Evolutionary conservation across 306 rosid species (phyloP), one percentile per base, ranked within the genome.

Genomic region (Vigna angularis): DNA sequence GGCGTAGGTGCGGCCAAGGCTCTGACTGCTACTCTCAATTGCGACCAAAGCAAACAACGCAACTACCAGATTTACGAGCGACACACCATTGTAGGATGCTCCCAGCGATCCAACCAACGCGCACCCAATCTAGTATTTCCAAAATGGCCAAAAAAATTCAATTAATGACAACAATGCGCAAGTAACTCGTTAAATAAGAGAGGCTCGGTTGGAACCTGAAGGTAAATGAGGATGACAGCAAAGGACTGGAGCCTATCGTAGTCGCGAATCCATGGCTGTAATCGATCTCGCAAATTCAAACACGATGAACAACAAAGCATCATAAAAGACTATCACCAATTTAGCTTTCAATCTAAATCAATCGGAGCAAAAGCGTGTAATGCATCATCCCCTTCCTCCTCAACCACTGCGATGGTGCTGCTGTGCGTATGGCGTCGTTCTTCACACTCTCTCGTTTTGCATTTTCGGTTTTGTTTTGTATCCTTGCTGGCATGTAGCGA

Each of bases 11-110:
- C 98, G 97, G 71, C 97, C 98, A 3, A 94, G 97, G 64, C 89
- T 89, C 87, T 94, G 98, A 65, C 97, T 94, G 79, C 97, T 94
- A 81, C 98, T 94, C 85, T 94, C 97, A 24, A 92, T 92, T 68
- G 98, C 98, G 26, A 94, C 97, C 75, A 94, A 87, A 61, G 98
- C 98, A 75, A 94, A 94, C 81, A 94, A 87, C 13, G 97, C 82
- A 18, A 94, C 87, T 49, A 87, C 90, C 50, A 94, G 86, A 89
- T 94, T 91, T 36, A 92, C 75, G 36, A 92, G 90, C 85, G 85
- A 64, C 3, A 92, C 97, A 3, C 98, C 98, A 38, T 86, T 94
- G 89, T 90, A 94, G 68, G 86, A 89, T 50, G 98, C 98, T 71
- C 98, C 98, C 5, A 94, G 81, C 49, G 97, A 94, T 84, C 97